These are phyloP conservation scores for Closterium sp. DNA, from an alignment of 139 green algal genomes.

Conservation along the genomic window DNA sequence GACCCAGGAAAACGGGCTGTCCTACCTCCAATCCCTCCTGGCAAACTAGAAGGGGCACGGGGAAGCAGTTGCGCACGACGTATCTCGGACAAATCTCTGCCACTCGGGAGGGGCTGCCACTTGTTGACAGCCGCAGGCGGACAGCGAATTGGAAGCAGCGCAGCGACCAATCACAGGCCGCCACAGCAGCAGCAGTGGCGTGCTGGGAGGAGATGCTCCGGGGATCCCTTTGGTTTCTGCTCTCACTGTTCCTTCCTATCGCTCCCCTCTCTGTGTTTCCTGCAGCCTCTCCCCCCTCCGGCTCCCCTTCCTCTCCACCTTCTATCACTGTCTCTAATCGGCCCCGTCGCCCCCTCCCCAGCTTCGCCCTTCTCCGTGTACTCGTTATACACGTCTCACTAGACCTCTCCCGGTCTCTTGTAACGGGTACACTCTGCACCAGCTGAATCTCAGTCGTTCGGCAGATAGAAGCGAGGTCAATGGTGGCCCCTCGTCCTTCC, in stretches of 20 bases:
- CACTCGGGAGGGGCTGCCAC: conserved; percentile 1
- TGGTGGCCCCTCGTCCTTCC: not conserved
- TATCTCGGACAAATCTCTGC: not conserved
- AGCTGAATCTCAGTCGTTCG: not conserved
- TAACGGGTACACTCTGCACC: not conserved
- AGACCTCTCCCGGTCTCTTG: not conserved
- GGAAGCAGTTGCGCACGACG: conserved; percentile 15
- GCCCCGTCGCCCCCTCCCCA: too few relatives aligned
- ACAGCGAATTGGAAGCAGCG: not conserved
- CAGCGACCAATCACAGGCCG: too few relatives aligned
- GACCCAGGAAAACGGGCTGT: not conserved
- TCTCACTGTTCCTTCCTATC: too few relatives aligned
- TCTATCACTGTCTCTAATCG: not conserved
- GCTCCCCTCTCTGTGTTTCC: not conserved
- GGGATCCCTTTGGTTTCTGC: too few relatives aligned
- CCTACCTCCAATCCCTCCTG: conserved; percentile 27
- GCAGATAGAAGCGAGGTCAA: not conserved
- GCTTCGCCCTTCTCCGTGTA: not conserved
- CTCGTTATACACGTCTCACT: not conserved
- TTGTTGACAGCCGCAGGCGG: not conserved
- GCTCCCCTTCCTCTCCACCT: not conserved
- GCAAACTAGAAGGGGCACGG: conserved; percentile 18
- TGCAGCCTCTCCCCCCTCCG: too few relatives aligned
- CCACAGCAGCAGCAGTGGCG: not conserved
- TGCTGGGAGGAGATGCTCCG: too few relatives aligned